These are phyloP conservation scores for Ogataea dorogensis DNA, from an alignment of 805 yeast species.

Conservation along the genomic window DNA sequence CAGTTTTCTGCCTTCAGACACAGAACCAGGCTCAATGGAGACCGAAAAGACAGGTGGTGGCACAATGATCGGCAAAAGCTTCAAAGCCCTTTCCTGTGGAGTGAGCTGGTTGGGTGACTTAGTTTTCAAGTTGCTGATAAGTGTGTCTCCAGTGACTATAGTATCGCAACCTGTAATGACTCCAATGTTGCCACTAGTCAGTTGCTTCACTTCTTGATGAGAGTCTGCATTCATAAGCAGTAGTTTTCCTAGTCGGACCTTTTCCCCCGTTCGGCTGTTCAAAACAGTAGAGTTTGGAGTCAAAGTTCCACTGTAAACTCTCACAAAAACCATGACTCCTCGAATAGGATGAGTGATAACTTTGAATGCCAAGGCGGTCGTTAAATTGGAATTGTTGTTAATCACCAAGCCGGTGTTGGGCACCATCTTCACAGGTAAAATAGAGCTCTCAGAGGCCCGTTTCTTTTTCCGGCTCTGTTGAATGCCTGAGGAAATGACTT, in stretches of 20 bases:
- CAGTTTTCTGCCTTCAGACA: constrained; percentile 76
- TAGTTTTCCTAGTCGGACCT: constrained; percentile 64
- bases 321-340: constrained; percentile 79
- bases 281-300: constrained; percentile 58
- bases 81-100: constrained; percentile 43
- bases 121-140: constrained; percentile 58
- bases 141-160: constrained; percentile 87
- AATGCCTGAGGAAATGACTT: constrained; percentile 34
- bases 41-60: constrained; percentile 95
- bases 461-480: constrained; percentile 20
- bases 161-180: constrained; percentile 76
- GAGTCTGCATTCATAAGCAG: constrained; percentile 85
- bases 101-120: constrained; percentile 36
- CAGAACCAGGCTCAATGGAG: constrained; percentile 75
- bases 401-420: constrained; percentile 47
- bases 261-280: constrained; percentile 69
- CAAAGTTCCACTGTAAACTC: constrained; percentile 84
- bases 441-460: constrained; percentile 13
- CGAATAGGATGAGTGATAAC: constrained; percentile 81
- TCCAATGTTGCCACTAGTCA: constrained; percentile 84
- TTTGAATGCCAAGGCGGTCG: constrained; percentile 86
- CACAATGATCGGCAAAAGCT: constrained; percentile 69
- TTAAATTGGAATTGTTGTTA: constrained; percentile 55
- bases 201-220: constrained; percentile 64
- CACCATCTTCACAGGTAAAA: constrained; percentile 39